A percentile compares a stretch with the other conserved stretches of the same genome.
These are phyloP conservation scores for Beauveria caledonica DNA, from an alignment of 2,329 filamentous ascomycete genomes.

Conservation along the genomic window DNA sequence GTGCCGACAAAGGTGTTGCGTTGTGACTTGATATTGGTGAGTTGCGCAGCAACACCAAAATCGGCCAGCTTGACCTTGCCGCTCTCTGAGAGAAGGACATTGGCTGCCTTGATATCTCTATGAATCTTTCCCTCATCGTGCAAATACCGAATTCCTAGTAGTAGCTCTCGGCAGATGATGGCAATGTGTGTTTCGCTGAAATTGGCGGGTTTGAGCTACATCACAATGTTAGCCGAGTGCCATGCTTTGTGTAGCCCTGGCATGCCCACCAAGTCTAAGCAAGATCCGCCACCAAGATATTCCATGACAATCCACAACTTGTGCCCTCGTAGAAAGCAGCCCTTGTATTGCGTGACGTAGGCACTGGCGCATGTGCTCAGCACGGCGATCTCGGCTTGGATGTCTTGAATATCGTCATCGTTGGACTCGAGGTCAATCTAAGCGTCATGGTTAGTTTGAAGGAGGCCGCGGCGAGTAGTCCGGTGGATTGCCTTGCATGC, in stretches of 20 bases:
- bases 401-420: constrained; percentile 96
- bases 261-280: constrained; percentile 70
- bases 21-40: constrained; percentile 96
- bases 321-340: constrained; percentile 88
- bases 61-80: constrained; percentile 95
- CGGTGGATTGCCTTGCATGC: constrained; percentile 56
- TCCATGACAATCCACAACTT: constrained; percentile 99
- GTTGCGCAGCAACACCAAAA: constrained; percentile 92
- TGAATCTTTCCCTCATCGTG: constrained; percentile 94
- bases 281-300: constrained; percentile 89
- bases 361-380: constrained; percentile 90
- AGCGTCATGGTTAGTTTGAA: neutral
- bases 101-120: constrained; percentile 93
- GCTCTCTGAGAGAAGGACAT: constrained; percentile 81
- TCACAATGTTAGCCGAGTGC: constrained; percentile 21
- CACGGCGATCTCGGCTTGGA: constrained; percentile 93
- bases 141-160: constrained; percentile 85
- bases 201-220: constrained; percentile 76
- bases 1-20: constrained; percentile 96
- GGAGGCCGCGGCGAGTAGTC: neutral
- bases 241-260: constrained; percentile 3
- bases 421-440: constrained; percentile 98
- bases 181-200: constrained; percentile 89
- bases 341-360: constrained; percentile 92
- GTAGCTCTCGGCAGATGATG: constrained; percentile 85